Base-by-base conservation (phyloP, 331 rosid species). In the Telfairia occidentalis region DNA sequence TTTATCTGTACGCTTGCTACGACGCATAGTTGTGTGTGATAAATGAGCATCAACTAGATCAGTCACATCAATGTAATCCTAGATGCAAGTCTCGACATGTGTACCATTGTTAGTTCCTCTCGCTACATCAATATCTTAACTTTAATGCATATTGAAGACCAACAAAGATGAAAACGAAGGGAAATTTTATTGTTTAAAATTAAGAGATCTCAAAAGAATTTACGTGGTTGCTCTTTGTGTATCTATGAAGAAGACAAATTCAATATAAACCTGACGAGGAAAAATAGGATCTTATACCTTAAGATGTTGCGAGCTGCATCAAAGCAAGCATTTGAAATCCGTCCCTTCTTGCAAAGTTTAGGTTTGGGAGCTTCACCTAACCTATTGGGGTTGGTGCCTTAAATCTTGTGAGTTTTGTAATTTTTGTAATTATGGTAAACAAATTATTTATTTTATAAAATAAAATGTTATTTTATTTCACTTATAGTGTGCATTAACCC, bases 341-440 rank as follows among this genome's bases (percentile, higher is more conserved):
- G 86, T 80, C 98, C 98, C 26, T 90, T 96, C 66, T 92, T 97
- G 48, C 97, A 92, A 63, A 92, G 85, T 80, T 92, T 96, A 46
- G 97, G 96, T 75, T 89, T 90, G 19, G 97, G 98, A 40, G 98
- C 98, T 86, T 92, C 97, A 9, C n/a, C n/a, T n/a, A n/a, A n/a
- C n/a, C n/a, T n/a, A n/a, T n/a, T n/a, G n/a, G n/a, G n/a, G n/a
- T n/a, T n/a, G n/a, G n/a, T n/a, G n/a, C n/a, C n/a, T n/a, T n/a
- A n/a, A n/a, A n/a, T n/a, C n/a, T n/a, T n/a, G n/a, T n/a, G n/a
- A n/a, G n/a, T n/a, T n/a, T n/a, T n/a, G n/a, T n/a, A n/a, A n/a
- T n/a, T n/a, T n/a, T n/a, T n/a, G n/a, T n/a, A n/a, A n/a, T n/a
- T n/a, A n/a, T n/a, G n/a, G n/a, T n/a, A n/a, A n/a, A n/a, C n/a